Percentiles rank a stretch among this genome's conserved stretches.
Evolutionary conservation across 352 stramenopile species (phyloP).

Genomic region (Phytophthora multivora): DNA sequence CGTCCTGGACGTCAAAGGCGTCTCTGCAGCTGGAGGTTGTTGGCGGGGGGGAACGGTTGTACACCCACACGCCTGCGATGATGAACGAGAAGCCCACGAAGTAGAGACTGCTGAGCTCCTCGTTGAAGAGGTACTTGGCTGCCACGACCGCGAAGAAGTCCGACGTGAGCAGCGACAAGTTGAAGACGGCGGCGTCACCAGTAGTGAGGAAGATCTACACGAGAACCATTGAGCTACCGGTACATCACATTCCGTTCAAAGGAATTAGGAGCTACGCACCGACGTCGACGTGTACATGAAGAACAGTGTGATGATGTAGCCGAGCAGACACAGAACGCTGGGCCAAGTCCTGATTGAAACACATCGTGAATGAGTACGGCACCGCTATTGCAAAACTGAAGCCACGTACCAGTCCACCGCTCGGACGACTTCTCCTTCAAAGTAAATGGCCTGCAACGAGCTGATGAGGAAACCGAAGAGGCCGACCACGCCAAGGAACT

Average conservation of each 20-base stretch:
- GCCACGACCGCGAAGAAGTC: conserved; percentile 95
- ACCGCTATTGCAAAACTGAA: conserved; percentile 3
- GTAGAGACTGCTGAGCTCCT: conserved; percentile 81
- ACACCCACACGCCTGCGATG: conserved; percentile 72
- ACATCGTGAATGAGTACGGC: conserved; percentile 7
- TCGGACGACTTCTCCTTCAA: conserved; percentile 71
- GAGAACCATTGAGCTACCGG: conserved; percentile 3
- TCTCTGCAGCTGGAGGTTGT: conserved; percentile 46
- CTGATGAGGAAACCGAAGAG: conserved; percentile 92
- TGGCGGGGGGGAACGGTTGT: conserved; percentile 62
- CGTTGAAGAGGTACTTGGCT: conserved; percentile 88
- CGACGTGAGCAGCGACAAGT: conserved; percentile 96
- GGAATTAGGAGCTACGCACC: conserved; percentile 44
- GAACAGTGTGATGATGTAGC: conserved; percentile 86
- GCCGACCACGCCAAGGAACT: conserved; percentile 96
- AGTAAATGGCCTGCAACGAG: conserved; percentile 75
- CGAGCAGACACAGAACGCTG: conserved; percentile 61
- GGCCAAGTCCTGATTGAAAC: conserved; percentile 46
- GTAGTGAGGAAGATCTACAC: conserved; percentile 68
- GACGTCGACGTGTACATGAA: conserved; percentile 92
- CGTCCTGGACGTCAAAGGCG: conserved; percentile 31
- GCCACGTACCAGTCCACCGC: conserved; percentile 46
- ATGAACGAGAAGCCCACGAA: conserved; percentile 89
- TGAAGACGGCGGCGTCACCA: conserved; percentile 95
- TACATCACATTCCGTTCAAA: background rate